Evolutionary conservation across 2,329 filamentous ascomycete genomes (phyloP).

Genomic region (Ophiostoma quercus): DNA sequence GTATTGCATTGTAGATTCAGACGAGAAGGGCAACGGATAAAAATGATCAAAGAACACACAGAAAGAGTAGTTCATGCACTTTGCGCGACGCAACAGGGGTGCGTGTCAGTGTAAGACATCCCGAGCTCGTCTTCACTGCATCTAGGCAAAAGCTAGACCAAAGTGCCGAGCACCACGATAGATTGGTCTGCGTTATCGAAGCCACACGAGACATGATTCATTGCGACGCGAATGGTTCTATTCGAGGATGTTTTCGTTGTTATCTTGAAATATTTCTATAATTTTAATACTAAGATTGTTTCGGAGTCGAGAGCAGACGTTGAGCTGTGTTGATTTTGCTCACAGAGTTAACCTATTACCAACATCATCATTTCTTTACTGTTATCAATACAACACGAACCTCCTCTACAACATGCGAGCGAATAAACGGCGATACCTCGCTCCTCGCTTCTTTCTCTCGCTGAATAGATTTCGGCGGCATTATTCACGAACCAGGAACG

Average conservation of each 20-base stretch:
- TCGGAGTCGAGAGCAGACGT: too few relatives aligned
- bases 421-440: neutral
- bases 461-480: neutral
- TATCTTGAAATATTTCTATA: too few relatives aligned
- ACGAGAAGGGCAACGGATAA: neutral
- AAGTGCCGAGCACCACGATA: neutral
- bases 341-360: too few relatives aligned
- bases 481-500: neutral
- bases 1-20: neutral
- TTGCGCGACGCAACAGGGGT: neutral
- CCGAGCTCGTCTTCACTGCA: neutral
- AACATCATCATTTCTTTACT: too few relatives aligned
- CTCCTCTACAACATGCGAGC: too few relatives aligned
- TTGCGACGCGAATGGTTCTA: neutral
- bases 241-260: too few relatives aligned
- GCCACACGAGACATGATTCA: neutral
- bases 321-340: too few relatives aligned
- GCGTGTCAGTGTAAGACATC: slow-evolving; percentile 1
- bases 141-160: neutral
- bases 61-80: neutral
- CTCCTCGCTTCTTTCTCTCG: neutral
- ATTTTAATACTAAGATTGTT: too few relatives aligned
- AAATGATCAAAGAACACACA: neutral
- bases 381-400: too few relatives aligned
- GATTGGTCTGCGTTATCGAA: neutral